Conservation (phyloP, 164 flowering plant species). For the Malania oleifera region DNA sequence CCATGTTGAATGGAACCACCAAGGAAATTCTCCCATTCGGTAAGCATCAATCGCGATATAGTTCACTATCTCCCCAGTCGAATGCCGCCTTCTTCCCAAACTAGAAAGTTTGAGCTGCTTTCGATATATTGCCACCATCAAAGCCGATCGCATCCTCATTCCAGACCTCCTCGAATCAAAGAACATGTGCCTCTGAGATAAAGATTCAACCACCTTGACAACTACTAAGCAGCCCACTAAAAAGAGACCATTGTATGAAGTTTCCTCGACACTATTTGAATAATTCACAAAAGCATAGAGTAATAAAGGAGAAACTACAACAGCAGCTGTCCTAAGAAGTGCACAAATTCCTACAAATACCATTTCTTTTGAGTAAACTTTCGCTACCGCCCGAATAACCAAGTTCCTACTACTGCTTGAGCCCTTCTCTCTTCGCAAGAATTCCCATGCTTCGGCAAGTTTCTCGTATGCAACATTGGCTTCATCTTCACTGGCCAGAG, state of each 20-base stretch:
- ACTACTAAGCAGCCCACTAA: conserved; percentile 57
- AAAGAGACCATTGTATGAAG: conserved; percentile 30
- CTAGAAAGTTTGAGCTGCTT: conserved; percentile 78
- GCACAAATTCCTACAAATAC: conserved; percentile 43
- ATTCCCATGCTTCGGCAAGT: conserved; percentile 44
- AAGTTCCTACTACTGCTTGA: conserved; percentile 19
- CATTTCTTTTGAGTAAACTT: conserved; percentile 51
- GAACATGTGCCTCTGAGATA: conserved; percentile 63
- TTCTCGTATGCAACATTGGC: conserved; percentile 43
- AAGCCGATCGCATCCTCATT: conserved; percentile 75
- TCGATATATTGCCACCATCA: conserved; percentile 62
- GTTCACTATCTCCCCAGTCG: conserved; percentile 83
- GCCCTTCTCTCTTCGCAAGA: conserved; percentile 18
- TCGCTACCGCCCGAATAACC: conserved; percentile 39
- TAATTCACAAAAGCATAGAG: conserved; percentile 59
- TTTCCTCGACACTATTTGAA: conserved; percentile 24
- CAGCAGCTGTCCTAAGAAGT: conserved; percentile 41
- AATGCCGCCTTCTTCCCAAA: conserved; percentile 52
- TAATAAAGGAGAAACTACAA: conserved; percentile 52
- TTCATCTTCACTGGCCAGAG: conserved; percentile 53
- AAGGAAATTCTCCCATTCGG: conserved; percentile 69
- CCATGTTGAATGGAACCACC: conserved; percentile 77
- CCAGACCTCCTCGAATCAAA: conserved; percentile 61
- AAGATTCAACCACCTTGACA: conserved; percentile 55
- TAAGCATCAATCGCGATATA: conserved; percentile 88